Base-by-base conservation (phyloP, 164 flowering plant species). In the Tetracentron sinense region DNA sequence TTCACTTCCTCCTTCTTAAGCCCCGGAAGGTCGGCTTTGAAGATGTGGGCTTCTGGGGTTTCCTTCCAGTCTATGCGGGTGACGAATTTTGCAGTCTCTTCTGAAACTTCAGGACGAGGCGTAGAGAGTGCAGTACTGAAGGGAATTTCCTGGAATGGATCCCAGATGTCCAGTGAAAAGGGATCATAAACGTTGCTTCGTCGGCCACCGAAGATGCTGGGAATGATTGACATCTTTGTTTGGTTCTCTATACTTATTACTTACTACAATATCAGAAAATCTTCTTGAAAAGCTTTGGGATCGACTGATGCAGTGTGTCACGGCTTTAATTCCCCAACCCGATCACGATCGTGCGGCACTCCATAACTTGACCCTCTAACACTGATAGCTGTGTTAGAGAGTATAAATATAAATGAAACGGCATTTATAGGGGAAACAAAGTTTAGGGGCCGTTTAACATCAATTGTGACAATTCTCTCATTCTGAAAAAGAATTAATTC, bases 1-100 rank as follows among this genome's bases (percentile, higher is more conserved):
- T 51, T 51, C 28, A 51, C 54, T 51, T 51, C 54, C 20, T 51
- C 54, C 54, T 51, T 51, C 25, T 51, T 51, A 8, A 51, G 54
- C 26, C 54, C 54, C 10, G 54, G 54, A 20, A 51, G 54, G 27
- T 51, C 54, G 8, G 54, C 54, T 15, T 1, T 51, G 54, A 51
- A 51, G 0, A 51, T 15, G 21, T 51, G 54, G 12, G 54, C 54
- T 51, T 51, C 54, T 4, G 54, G 54, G 27, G 54, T 51, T 25
- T 51, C 54, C 27, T 51, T 51, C 54, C 54, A 51, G 25, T 51
- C 54, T 22, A 51, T 51, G 23, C 54, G 23, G 25, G 25, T 25
- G 27, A 2, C 27, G 11, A 20, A n/a, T 8, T 12, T 20, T 17
- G 54, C 28, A 22, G 54, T 21, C 26, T 20, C 27, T 22, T 22